Percentiles rank a stretch among this genome's conserved stretches.
phyloP scores from a whole-genome alignment of 495 filamentous ascomycete species.

The Annulohypoxylon nitens region DNA sequence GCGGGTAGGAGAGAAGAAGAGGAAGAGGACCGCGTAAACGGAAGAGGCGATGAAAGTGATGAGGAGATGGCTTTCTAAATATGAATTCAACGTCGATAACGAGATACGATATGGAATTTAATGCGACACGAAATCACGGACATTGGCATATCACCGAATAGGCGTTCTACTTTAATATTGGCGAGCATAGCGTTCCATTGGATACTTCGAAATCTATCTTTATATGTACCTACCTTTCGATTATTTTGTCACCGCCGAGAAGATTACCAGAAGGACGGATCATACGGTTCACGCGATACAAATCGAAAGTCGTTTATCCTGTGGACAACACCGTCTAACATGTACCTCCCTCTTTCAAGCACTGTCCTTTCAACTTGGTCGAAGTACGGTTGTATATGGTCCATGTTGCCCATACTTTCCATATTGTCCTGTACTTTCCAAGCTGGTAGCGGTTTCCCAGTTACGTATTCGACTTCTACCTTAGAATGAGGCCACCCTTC shows the following conservation, averaged over 20 bases:
- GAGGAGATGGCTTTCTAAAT: constrained; percentile 63
- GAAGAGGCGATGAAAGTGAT: constrained; percentile 57
- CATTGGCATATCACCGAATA: constrained; percentile 16
- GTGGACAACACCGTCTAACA: too few relatives aligned
- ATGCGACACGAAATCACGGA: constrained; percentile 6
- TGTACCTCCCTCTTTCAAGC: too few relatives aligned
- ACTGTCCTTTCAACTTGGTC: too few relatives aligned
- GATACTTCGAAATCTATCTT: not conserved
- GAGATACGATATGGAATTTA: constrained; percentile 12
- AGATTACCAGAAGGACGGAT: too few relatives aligned
- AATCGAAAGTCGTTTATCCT: too few relatives aligned
- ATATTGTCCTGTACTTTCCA: too few relatives aligned
- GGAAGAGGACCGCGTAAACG: constrained; percentile 59
- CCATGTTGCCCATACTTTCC: too few relatives aligned
- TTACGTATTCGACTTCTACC: too few relatives aligned
- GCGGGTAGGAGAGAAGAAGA: constrained; percentile 67
- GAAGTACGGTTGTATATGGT: too few relatives aligned
- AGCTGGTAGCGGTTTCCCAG: too few relatives aligned
- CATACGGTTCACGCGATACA: too few relatives aligned
- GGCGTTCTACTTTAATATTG: constrained; percentile 16
- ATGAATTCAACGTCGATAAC: constrained; percentile 18
- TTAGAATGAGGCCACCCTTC: too few relatives aligned
- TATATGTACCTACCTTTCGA: not conserved
- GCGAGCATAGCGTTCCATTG: constrained; percentile 17
- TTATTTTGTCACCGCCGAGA: constrained; percentile 1